Evolutionary conservation across 2,329 filamentous ascomycete genomes (phyloP).

Genomic region (Geosmithia morbida): DNA sequence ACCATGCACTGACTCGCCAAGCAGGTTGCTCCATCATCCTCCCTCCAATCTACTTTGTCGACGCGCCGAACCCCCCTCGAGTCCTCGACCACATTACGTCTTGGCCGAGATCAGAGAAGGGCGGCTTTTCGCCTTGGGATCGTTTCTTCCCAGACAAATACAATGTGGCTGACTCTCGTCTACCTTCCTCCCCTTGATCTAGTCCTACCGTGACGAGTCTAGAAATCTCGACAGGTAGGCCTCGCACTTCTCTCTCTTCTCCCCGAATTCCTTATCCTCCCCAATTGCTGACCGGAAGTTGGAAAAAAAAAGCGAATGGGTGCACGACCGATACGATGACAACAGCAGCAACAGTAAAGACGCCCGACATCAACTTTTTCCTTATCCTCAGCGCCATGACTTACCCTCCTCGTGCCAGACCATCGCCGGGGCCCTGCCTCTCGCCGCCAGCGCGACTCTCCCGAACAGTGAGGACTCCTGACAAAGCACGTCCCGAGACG

Average conservation of each 20-base stretch:
- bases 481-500: not conserved
- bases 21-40: slow-evolving; percentile 20
- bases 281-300: not conserved
- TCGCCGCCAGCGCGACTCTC: slow-evolving; percentile 25
- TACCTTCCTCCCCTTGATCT: slow-evolving; percentile 20
- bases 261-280: not conserved
- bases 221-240: slow-evolving; percentile 58
- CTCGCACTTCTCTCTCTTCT: not conserved
- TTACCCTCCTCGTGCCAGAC: slow-evolving; percentile 14
- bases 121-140: slow-evolving; percentile 13
- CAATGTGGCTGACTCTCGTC: slow-evolving; percentile 18
- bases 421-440: slow-evolving; percentile 25
- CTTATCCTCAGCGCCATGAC: not conserved
- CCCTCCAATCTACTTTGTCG: slow-evolving; percentile 4
- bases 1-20: not conserved
- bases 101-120: slow-evolving; percentile 13
- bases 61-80: slow-evolving; percentile 2
- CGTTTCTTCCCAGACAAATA: not conserved
- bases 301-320: slow-evolving; percentile 57
- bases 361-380: not conserved
- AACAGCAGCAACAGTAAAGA: slow-evolving; percentile 29
- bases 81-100: slow-evolving; percentile 9
- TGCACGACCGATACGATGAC: slow-evolving; percentile 81
- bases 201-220: slow-evolving; percentile 48
- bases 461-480: slow-evolving; percentile 15